Base-by-base conservation (phyloP, 495 filamentous ascomycete genomes). In the Hypoxylon lenormandii region DNA sequence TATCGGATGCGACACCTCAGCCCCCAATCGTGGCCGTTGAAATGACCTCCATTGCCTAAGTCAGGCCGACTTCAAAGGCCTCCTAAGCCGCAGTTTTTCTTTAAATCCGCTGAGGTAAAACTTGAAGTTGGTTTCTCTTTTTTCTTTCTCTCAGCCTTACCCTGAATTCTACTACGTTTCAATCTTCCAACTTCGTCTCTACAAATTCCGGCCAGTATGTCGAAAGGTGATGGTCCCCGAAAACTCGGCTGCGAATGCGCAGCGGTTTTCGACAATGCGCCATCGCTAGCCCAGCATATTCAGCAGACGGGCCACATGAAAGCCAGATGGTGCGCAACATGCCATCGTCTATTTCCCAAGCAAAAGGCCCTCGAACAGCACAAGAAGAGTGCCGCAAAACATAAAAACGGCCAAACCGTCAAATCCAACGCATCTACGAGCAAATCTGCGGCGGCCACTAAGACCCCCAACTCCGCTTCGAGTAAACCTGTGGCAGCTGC, bases 291-390 rank as follows among this genome's bases (percentile, higher is more conserved):
- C 0, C 11, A 22, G 15, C 67, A 70, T 49, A 15, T 62, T 18
- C 28, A 45, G 10, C 8, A 57, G 15, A 62, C 67, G 1, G 61
- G 67, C 0, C 67, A 70, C 36, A 57, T 70, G 61, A 57, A 49
- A n/a, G 13, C 2, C 1, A 65, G 33, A 53, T 62, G 51, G 56
- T 70, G 67, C 52, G 45, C 28, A 26, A 11, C 30, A 18, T 70
- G 67, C 12, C 23, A 6, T 1, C 45, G 16, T 1, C n/a, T 55
- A 37, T 66, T 66, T 36, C 1, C 0, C 0, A 40, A 26, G 5
- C 1, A 47, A 40, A 37, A 0, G 40, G 7, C 3, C 3, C 61
- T 70, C 26, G 0, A 61, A 1, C 49, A 62, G 30, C 67, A 70
- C 40, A 58, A 48, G 19, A 42, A 16, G 5, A 36, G 15, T 30